phyloP scores from a whole-genome alignment of 2,329 filamentous ascomycete genomes.

The Colletotrichum tanaceti region DNA sequence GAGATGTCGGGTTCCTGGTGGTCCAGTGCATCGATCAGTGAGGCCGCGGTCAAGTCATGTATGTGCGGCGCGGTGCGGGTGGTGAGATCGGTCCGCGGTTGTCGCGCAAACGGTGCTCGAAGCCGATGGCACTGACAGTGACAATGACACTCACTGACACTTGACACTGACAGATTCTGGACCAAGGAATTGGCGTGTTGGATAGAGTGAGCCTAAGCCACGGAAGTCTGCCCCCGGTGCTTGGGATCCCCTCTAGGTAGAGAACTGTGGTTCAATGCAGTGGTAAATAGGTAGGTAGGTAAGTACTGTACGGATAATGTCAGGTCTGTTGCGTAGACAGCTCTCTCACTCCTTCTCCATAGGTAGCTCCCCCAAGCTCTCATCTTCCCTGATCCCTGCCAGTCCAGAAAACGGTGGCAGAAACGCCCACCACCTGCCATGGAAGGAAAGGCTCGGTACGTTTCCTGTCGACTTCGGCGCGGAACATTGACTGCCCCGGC shows the following conservation, averaged over 20 bases:
- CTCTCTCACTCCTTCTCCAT: neutral
- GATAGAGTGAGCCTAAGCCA: neutral
- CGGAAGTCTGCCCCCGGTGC: constrained; percentile 5
- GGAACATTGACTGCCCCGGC: constrained; percentile 21
- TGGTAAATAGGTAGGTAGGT: too few species aligned
- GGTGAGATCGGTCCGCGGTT: neutral
- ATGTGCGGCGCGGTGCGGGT: neutral
- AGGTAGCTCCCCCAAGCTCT: constrained; percentile 8
- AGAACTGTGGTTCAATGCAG: too few species aligned
- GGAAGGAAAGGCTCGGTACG: neutral
- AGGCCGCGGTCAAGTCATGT: neutral
- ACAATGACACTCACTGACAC: constrained; percentile 7
- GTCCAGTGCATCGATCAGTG: neutral
- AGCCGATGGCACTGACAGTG: constrained; percentile 4
- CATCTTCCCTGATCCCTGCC: neutral
- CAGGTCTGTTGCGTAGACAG: too few species aligned
- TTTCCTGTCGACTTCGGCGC: constrained; percentile 31
- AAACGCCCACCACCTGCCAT: constrained; percentile 22
- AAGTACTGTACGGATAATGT: too few species aligned
- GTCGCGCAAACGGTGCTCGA: constrained; percentile 4
- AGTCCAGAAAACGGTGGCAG: constrained; percentile 3
- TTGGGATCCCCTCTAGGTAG: too few species aligned
- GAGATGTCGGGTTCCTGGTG: neutral
- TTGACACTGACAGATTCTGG: constrained; percentile 2
- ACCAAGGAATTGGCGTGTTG: neutral